Base-by-base conservation (phyloP, 2,329 filamentous ascomycete genomes). In the Diaporthe aspalathi region DNA sequence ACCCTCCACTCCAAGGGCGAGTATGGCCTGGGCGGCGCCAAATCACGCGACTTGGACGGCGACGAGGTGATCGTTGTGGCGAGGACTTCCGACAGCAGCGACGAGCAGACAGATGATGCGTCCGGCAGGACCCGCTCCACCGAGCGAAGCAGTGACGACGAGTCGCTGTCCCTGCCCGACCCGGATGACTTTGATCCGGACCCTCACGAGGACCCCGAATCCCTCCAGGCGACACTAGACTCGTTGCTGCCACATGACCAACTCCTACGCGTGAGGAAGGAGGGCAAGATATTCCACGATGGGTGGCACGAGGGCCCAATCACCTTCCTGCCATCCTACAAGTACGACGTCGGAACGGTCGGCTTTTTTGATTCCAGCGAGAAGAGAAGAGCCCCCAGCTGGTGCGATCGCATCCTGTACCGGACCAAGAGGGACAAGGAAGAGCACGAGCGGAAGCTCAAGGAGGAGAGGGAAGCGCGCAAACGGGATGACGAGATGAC, bases 331-430 rank as follows among this genome's bases (percentile, higher is more conserved):
- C 96, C 96, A 1, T 97, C 96, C 0, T 99, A 99, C 82, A 99
- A 99, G 80, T 99, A 99, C 76, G 97, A 99, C 77, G 87, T 97
- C 35, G 96, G 96, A n/a, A 97, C 93, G 38, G 90, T 97, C 40
- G 93, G 93, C 2, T 88, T 94, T 38, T 99, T 98, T 79, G 97
- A 99, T 82, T 94, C 95, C 0, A 97, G 95, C 75, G 96, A 98
- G 79, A 99, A 99, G 83, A 92, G 92, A 74, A 89, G 97, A 67
- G 92, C 93, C 2, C 96, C 96, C 3, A 97, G 94, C 79, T 99
- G 96, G 95, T 99, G 96, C 79, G 96, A 99, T 82, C 92, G 96
- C 20, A 95, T 99, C 56, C 82, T 99, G 0, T 99, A 91, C 79
- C 88, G 95, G 9, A 96, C 94, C 2, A 89, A 92, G 50, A 88